These are phyloP conservation scores for Atkinsonella hypoxylon DNA, from an alignment of 2,329 filamentous ascomycete species.

Conservation along the genomic window DNA sequence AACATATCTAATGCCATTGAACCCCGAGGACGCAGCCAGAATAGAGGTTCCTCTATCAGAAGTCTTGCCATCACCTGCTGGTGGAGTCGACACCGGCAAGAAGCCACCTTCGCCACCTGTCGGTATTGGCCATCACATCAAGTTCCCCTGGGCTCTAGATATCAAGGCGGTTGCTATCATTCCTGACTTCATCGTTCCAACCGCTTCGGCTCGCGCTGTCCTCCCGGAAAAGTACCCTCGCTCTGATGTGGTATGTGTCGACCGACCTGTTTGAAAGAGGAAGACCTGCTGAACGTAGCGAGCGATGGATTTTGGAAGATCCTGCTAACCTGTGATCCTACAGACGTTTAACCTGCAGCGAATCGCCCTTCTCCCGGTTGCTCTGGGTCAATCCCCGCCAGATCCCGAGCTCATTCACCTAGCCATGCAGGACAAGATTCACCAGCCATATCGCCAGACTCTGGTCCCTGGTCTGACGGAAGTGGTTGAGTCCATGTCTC, in stretches of 20 bases:
- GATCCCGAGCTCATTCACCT: conserved; percentile 91
- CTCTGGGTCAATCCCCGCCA: conserved; percentile 78
- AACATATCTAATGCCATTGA: conserved; percentile 86
- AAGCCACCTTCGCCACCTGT: conserved; percentile 78
- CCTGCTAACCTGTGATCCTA: neutral
- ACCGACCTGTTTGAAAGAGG: neutral
- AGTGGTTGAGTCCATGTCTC: conserved; percentile 84
- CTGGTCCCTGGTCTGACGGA: conserved; percentile 87
- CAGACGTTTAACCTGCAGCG: conserved; percentile 86
- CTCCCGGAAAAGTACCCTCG: conserved; percentile 70
- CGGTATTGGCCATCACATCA: conserved; percentile 92
- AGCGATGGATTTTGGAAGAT: neutral
- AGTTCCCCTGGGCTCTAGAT: conserved; percentile 84
- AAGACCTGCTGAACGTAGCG: too few relatives aligned
- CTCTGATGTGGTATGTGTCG: conserved; percentile 60
- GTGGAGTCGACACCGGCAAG: conserved; percentile 80
- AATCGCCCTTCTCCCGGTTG: conserved; percentile 80
- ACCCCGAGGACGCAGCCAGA: conserved; percentile 76
- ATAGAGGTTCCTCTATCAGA: conserved; percentile 92
- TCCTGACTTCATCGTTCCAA: conserved; percentile 91
- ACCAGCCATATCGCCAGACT: conserved; percentile 87
- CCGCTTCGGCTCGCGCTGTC: conserved; percentile 77
- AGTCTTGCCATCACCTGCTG: conserved; percentile 80
- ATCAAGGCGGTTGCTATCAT: conserved; percentile 98
- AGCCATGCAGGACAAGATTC: conserved; percentile 97